Evolutionary conservation across 768 basidiomycete genomes (phyloP).

Genomic region (Phaeolepiota aurea): DNA sequence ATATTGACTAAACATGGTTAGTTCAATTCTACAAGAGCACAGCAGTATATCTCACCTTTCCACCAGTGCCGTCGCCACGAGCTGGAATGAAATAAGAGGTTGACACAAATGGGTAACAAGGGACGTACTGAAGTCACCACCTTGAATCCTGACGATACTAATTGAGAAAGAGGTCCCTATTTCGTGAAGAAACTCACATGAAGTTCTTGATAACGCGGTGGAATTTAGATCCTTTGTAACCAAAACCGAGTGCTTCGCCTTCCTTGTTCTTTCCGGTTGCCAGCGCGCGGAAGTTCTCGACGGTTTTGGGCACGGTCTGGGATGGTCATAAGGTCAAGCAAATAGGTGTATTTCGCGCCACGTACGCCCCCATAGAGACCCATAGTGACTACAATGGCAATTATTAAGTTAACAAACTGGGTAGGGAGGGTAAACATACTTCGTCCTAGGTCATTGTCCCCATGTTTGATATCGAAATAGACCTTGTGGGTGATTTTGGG

Average conservation of each 20-base stretch:
- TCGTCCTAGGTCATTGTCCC: constrained; percentile 78
- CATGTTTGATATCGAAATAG: constrained; percentile 93
- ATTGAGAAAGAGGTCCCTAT: not conserved
- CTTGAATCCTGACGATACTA: constrained; percentile 70
- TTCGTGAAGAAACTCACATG: constrained; percentile 43
- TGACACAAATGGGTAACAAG: not conserved
- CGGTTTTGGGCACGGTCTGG: constrained; percentile 93
- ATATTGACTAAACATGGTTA: constrained; percentile 58
- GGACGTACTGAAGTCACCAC: constrained; percentile 89
- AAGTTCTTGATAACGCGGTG: constrained; percentile 94
- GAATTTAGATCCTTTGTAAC: constrained; percentile 95
- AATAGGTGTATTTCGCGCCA: constrained; percentile 1
- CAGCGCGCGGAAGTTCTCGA: constrained; percentile 94
- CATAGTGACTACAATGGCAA: constrained; percentile 50
- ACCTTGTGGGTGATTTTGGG: constrained; percentile 90
- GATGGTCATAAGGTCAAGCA: constrained; percentile 1
- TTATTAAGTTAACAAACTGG: constrained; percentile 8
- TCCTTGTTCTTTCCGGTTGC: constrained; percentile 77
- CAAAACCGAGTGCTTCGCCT: constrained; percentile 71
- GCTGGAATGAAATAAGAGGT: constrained; percentile 32
- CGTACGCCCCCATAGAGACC: constrained; percentile 86
- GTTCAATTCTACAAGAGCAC: not conserved
- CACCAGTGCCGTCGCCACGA: constrained; percentile 82
- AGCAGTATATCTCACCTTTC: constrained; percentile 74
- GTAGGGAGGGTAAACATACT: constrained; percentile 32